These are phyloP conservation scores for Xylaria intraflava DNA, from an alignment of 495 filamentous ascomycete genomes.

Conservation along the genomic window DNA sequence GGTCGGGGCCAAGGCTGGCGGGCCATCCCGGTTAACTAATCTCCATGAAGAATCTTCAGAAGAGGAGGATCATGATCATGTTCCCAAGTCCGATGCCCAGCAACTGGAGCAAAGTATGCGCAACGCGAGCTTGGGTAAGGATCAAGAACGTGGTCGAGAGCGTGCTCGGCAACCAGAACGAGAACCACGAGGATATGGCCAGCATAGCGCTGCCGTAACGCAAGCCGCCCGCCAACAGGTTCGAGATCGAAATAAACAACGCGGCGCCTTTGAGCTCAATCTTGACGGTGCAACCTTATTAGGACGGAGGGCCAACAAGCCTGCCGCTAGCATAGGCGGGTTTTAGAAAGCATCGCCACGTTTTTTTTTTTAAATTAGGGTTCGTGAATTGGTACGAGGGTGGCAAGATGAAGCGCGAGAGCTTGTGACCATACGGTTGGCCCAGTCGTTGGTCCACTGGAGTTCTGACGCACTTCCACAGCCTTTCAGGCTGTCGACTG, in stretches of 20 bases:
- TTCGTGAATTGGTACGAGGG: background rate
- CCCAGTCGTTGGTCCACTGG: background rate
- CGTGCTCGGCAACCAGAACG: constrained; percentile 36
- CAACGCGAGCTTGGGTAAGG: constrained; percentile 61
- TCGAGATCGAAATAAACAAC: constrained; percentile 47
- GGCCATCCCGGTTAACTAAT: constrained; percentile 46
- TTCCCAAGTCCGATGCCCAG: constrained; percentile 51
- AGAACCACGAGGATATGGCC: constrained; percentile 66
- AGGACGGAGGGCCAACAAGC: constrained; percentile 62
- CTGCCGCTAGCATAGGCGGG: constrained; percentile 31
- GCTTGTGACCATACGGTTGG: background rate
- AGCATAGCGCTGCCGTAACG: constrained; percentile 69
- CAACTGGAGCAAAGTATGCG: constrained; percentile 81
- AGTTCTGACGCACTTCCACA: background rate
- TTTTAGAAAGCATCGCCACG: constrained; percentile 14
- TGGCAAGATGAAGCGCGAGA: background rate
- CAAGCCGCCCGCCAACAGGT: constrained; percentile 75
- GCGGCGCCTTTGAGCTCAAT: constrained; percentile 81
- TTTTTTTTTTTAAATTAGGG: background rate
- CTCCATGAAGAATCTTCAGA: constrained; percentile 65
- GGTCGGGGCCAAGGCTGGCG: constrained; percentile 51
- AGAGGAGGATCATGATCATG: constrained; percentile 48
- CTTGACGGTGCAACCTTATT: constrained; percentile 84
- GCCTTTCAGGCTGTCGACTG: background rate
- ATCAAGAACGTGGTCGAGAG: constrained; percentile 42